phyloP scores from a whole-genome alignment of 768 basidiomycete genomes.

The Agaricus sinodeliciosus region DNA sequence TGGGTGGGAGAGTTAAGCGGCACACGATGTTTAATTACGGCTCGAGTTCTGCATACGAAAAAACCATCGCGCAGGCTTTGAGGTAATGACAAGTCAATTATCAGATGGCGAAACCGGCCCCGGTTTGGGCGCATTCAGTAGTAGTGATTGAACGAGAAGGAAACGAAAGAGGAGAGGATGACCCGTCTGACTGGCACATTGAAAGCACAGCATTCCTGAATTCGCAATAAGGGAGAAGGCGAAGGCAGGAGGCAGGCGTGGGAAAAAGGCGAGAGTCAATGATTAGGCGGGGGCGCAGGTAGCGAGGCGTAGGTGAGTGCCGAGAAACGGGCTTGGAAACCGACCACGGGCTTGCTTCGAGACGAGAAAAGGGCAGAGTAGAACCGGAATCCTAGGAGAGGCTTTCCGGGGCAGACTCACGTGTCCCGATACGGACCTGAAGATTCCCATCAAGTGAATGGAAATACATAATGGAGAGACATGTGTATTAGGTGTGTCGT shows the following conservation, averaged over 20 bases:
- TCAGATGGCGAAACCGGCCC: not conserved
- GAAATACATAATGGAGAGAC: slow-evolving; percentile 4
- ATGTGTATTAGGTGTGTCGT: slow-evolving; percentile 1
- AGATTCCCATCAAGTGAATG: not conserved
- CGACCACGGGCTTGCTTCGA: not conserved
- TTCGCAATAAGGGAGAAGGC: slow-evolving; percentile 6
- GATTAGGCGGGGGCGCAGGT: too few relatives aligned
- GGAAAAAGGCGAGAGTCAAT: too few relatives aligned
- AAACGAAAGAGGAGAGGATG: not conserved
- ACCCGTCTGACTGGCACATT: not conserved
- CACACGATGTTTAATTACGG: not conserved
- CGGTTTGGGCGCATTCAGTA: slow-evolving; percentile 1
- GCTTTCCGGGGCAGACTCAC: not conserved
- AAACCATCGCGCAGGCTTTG: too few relatives aligned
- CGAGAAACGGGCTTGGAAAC: not conserved
- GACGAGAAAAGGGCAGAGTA: not conserved
- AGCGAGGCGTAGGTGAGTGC: not conserved
- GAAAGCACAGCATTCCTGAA: not conserved
- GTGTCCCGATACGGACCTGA: slow-evolving; percentile 11
- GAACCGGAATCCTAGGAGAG: not conserved
- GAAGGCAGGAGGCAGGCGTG: not conserved
- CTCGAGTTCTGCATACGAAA: too few relatives aligned
- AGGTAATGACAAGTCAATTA: not conserved
- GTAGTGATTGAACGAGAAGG: not conserved
- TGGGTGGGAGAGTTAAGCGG: not conserved